Percentiles rank a stretch among this genome's conserved stretches.
phyloP scores from a whole-genome alignment of 345 rosid species.

The Populus ilicifolia region DNA sequence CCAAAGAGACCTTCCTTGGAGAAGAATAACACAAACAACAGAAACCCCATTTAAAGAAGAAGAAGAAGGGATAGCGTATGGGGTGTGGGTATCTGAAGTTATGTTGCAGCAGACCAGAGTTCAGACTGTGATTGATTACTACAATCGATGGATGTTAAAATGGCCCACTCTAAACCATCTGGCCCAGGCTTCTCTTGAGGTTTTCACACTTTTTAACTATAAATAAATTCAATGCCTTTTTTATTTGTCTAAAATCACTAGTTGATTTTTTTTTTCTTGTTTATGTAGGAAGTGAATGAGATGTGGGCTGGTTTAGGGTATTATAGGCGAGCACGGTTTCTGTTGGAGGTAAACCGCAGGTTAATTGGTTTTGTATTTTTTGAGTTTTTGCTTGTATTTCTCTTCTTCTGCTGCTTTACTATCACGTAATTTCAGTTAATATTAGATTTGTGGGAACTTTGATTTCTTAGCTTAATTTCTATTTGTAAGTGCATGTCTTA shows the following conservation, averaged over 20 bases:
- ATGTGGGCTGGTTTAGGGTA: constrained; percentile 98
- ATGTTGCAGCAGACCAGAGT: constrained; percentile 98
- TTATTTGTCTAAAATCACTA: not conserved
- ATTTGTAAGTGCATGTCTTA: not conserved
- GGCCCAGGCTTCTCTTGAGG: constrained; percentile 83
- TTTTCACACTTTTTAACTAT: not conserved
- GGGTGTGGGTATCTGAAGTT: constrained; percentile 93
- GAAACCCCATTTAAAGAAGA: constrained; percentile 9
- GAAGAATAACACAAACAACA: constrained; percentile 21
- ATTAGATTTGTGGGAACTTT: not conserved
- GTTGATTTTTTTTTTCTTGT: not conserved
- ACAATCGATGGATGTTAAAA: constrained; percentile 81
- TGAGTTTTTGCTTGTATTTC: not conserved
- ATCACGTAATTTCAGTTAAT: not conserved
- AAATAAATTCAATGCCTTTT: not conserved
- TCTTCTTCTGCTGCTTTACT: not conserved
- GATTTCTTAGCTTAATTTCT: not conserved
- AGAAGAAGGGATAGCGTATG: constrained; percentile 55
- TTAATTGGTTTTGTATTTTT: not conserved
- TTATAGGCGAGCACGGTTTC: constrained; percentile 87
- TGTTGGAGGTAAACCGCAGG: constrained; percentile 56
- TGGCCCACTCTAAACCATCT: constrained; percentile 83
- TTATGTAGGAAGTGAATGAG: constrained; percentile 83
- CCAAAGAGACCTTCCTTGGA: constrained; percentile 83
- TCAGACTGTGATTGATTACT: constrained; percentile 81